Conservation (phyloP, 176 grass and related monocot genomes). For the Metroxylon sagu region DNA sequence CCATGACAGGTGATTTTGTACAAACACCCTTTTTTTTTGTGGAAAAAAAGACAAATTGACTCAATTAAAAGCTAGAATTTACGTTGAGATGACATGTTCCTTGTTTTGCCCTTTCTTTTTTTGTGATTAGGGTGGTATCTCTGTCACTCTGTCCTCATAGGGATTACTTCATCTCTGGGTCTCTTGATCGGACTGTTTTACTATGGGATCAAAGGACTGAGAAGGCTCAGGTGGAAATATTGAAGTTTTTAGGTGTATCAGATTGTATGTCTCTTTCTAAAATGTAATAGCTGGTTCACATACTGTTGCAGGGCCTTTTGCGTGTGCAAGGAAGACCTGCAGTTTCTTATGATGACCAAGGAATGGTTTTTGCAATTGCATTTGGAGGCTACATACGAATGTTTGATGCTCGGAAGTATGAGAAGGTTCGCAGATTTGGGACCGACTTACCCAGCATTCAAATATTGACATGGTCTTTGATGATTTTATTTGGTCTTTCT, state of each 20-base stretch:
- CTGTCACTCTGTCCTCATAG: constrained; percentile 77
- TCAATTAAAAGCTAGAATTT: no score
- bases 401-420: constrained; percentile 84
- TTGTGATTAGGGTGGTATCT: constrained; percentile 59
- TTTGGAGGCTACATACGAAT: constrained; percentile 61
- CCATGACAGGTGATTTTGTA: constrained; percentile 52
- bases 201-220: constrained; percentile 86
- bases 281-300: constrained; percentile 10
- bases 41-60: no score
- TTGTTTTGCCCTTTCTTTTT: constrained; percentile 9
- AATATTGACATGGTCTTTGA: no score
- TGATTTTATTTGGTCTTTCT: background rate
- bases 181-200: constrained; percentile 86
- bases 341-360: constrained; percentile 95
- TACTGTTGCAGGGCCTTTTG: constrained; percentile 58
- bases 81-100: no score
- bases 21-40: no score
- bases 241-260: background rate
- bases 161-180: constrained; percentile 76
- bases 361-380: constrained; percentile 78
- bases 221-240: constrained; percentile 66
- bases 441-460: no score
- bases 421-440: constrained; percentile 48
- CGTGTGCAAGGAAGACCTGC: constrained; percentile 87
- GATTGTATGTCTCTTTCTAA: background rate